These are phyloP conservation scores for Diplocarpon rosae DNA, from an alignment of 2,329 filamentous ascomycete species.

Conservation along the genomic window DNA sequence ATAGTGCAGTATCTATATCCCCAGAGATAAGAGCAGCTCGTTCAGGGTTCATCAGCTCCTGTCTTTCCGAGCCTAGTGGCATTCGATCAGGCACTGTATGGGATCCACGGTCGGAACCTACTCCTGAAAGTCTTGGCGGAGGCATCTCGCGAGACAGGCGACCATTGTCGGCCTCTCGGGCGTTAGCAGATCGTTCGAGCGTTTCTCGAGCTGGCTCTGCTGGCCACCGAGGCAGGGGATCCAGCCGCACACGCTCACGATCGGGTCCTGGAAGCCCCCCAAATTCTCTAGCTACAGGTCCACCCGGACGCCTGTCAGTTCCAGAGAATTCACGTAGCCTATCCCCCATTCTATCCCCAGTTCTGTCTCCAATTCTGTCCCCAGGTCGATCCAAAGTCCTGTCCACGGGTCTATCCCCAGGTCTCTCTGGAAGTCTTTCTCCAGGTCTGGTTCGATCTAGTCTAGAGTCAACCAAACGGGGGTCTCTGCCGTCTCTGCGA, in stretches of 20 bases:
- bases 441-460: constrained; percentile 1
- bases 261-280: constrained; percentile 15
- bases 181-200: constrained; percentile 18
- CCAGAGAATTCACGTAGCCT: constrained; percentile 22
- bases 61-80: constrained; percentile 21
- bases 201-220: constrained; percentile 22
- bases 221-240: constrained; percentile 24
- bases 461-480: constrained; percentile 15
- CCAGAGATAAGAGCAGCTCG: constrained; percentile 26
- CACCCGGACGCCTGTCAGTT: constrained; percentile 21
- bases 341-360: constrained; percentile 22
- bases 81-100: constrained; percentile 17
- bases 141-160: constrained; percentile 26
- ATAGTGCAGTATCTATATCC: constrained; percentile 18
- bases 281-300: constrained; percentile 21
- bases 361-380: constrained; percentile 11
- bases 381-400: constrained; percentile 14
- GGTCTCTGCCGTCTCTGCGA: constrained; percentile 24
- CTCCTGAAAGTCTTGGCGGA: constrained; percentile 18
- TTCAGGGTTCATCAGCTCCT: constrained; percentile 27
- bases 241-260: constrained; percentile 21
- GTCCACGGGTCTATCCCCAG: not conserved
- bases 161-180: constrained; percentile 19
- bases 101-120: constrained; percentile 18
- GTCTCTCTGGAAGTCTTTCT: constrained; percentile 14